A percentile compares a stretch with the other conserved stretches of the same genome.
These are phyloP conservation scores for Candida silvicultrix DNA, from an alignment of 805 yeast genomes.

Conservation along the genomic window DNA sequence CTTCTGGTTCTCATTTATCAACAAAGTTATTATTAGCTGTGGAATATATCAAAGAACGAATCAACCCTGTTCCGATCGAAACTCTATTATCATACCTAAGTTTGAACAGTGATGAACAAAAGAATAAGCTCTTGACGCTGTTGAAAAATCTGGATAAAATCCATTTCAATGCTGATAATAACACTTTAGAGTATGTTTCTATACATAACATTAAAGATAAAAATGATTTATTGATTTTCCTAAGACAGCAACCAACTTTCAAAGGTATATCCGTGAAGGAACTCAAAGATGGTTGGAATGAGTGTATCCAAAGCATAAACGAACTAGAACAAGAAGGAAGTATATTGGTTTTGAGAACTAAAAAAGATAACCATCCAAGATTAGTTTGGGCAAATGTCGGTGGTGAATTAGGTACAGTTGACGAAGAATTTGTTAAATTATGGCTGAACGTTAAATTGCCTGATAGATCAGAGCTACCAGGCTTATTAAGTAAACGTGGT, in stretches of 20 bases:
- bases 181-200: slow-evolving; percentile 81
- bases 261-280: slow-evolving; percentile 75
- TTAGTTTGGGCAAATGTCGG: slow-evolving; percentile 87
- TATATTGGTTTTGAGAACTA: slow-evolving; percentile 78
- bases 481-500: slow-evolving; percentile 72
- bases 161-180: slow-evolving; percentile 50
- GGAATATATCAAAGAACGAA: slow-evolving; percentile 71
- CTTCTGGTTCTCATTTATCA: slow-evolving; percentile 53
- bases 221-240: slow-evolving; percentile 66
- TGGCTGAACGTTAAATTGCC: slow-evolving; percentile 84
- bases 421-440: slow-evolving; percentile 72
- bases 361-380: slow-evolving; percentile 91
- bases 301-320: slow-evolving; percentile 72
- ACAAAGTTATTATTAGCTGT: slow-evolving; percentile 89
- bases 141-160: slow-evolving; percentile 74
- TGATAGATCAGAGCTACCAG: slow-evolving; percentile 72
- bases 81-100: slow-evolving; percentile 65
- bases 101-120: slow-evolving; percentile 36
- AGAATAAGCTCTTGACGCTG: slow-evolving; percentile 64
- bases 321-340: slow-evolving; percentile 73
- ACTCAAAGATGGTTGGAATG: slow-evolving; percentile 88
- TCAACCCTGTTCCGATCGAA: slow-evolving; percentile 59
- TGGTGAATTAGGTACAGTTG: slow-evolving; percentile 63
- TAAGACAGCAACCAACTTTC: slow-evolving; percentile 78
- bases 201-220: slow-evolving; percentile 81